phyloP scores from a whole-genome alignment of 1,284 basidiomycete species.

The Leucoagaricus sp. region DNA sequence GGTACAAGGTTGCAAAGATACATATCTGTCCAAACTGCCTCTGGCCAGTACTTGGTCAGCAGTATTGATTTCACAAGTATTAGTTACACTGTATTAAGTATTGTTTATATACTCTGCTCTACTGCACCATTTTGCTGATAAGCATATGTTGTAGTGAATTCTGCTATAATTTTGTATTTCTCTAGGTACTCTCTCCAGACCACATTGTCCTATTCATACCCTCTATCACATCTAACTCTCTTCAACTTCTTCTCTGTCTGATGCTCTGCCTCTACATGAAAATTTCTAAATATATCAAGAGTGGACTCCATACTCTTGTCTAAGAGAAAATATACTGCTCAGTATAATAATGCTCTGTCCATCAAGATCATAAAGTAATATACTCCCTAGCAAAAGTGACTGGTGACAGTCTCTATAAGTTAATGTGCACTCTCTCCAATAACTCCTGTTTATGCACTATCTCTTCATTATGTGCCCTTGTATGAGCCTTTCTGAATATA shows the following conservation, averaged over 20 bases:
- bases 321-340: background rate
- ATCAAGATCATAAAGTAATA: constrained; percentile 22
- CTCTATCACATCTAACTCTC: constrained; percentile 18
- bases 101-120: constrained; percentile 30
- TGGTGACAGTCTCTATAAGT: constrained; percentile 18
- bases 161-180: constrained; percentile 24
- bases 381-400: constrained; percentile 8
- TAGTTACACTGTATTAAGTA: constrained; percentile 25
- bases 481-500: constrained; percentile 21
- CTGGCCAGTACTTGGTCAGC: constrained; percentile 29
- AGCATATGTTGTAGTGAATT: constrained; percentile 23
- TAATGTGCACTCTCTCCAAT: constrained; percentile 14
- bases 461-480: constrained; percentile 19
- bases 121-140: constrained; percentile 26
- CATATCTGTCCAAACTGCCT: constrained; percentile 20
- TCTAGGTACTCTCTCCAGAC: constrained; percentile 17
- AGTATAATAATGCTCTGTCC: constrained; percentile 15
- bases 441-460: constrained; percentile 16
- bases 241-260: constrained; percentile 25
- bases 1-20: constrained; percentile 15
- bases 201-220: constrained; percentile 20
- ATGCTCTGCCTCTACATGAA: constrained; percentile 18
- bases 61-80: constrained; percentile 28
- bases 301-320: constrained; percentile 5
- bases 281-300: constrained; percentile 17